Percentiles rank a stretch among this genome's conserved stretches.
Conservation (phyloP, 73 alveolate species). For the Paramecium sexaurelia region DNA sequence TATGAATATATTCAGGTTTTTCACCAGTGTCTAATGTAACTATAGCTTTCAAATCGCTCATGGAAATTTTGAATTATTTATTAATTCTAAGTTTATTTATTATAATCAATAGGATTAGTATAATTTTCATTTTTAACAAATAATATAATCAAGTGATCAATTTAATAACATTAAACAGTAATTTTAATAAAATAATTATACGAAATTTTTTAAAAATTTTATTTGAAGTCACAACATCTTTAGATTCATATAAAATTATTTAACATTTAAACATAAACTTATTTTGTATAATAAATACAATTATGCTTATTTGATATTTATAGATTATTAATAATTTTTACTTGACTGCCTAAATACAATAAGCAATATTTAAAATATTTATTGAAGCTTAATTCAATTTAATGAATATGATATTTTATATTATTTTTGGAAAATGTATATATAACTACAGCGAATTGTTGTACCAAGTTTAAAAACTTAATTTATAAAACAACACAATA, state of each 20-base stretch:
- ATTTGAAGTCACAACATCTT: not conserved
- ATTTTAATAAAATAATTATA: not conserved
- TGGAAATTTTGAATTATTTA: not conserved
- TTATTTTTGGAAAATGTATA: too few species aligned
- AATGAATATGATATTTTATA: too few species aligned
- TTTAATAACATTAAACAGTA: not conserved
- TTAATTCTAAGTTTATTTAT: not conserved
- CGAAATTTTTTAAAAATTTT: not conserved
- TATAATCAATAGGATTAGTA: not conserved
- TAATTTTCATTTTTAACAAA: not conserved
- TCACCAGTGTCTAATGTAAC: conserved; percentile 55
- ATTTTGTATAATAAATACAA: too few species aligned
- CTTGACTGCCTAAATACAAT: not conserved
- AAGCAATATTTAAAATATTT: not conserved
- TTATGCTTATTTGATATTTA: too few species aligned
- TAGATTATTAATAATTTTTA: too few species aligned
- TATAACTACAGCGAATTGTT: not conserved
- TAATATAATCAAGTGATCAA: not conserved
- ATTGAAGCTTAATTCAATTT: not conserved
- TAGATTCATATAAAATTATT: too few species aligned
- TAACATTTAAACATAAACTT: not conserved
- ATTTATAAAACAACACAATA: not conserved
- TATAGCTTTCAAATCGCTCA: not conserved
- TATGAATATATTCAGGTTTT: not conserved
- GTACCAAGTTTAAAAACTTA: not conserved